Percentiles rank a stretch among this genome's conserved stretches.
phyloP scores from a whole-genome alignment of 2,329 filamentous ascomycete genomes.

The Aspergillus piperis region DNA sequence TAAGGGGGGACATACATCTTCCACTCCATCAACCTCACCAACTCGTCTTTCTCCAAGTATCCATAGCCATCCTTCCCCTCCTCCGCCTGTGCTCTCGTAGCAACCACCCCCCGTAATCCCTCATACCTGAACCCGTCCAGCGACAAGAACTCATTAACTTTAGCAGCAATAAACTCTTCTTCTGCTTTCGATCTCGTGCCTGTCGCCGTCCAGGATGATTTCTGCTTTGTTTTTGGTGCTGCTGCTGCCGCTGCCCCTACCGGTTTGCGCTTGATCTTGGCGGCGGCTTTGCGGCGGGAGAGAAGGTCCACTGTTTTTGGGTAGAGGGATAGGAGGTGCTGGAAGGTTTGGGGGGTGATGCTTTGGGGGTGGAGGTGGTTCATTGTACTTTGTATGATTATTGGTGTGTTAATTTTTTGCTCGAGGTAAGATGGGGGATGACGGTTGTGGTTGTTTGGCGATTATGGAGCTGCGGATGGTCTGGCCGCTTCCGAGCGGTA shows the following conservation, averaged over 20 bases:
- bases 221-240: slow-evolving; percentile 11
- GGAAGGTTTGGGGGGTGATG: slow-evolving; percentile 32
- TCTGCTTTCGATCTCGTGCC: slow-evolving; percentile 3
- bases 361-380: slow-evolving; percentile 26
- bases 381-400: background rate
- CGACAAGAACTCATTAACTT: slow-evolving; percentile 25
- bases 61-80: slow-evolving; percentile 12
- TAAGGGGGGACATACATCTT: slow-evolving; percentile 41
- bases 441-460: background rate
- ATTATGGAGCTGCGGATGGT: no score
- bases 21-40: slow-evolving; percentile 46
- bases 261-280: slow-evolving; percentile 23
- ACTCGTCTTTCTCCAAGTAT: slow-evolving; percentile 36
- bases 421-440: background rate
- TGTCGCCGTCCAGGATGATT: background rate
- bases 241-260: no score
- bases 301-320: slow-evolving; percentile 27
- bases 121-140: slow-evolving; percentile 45
- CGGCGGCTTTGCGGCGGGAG: slow-evolving; percentile 24
- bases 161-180: background rate
- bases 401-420: background rate
- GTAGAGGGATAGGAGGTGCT: slow-evolving; percentile 29
- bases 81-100: slow-evolving; percentile 12
- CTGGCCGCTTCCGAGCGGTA: no score
- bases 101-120: slow-evolving; percentile 30